Conservation (phyloP, 495 filamentous ascomycete genomes). For the Antarctomyces pellizariae region DNA sequence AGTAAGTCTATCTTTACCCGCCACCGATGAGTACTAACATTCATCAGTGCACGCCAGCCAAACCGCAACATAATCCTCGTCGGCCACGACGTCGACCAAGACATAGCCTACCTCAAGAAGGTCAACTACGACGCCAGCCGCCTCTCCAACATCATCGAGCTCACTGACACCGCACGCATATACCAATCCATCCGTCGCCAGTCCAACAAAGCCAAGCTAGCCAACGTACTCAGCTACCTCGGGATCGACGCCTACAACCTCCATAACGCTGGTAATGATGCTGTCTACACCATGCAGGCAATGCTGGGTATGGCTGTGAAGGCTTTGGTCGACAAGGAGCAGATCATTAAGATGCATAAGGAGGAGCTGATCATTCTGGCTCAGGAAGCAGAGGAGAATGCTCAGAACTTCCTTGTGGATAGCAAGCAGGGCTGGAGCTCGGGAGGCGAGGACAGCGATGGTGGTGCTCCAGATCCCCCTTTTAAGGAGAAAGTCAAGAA, state of each 20-base stretch:
- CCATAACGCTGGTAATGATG: slow-evolving; percentile 94
- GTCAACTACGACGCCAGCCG: slow-evolving; percentile 34
- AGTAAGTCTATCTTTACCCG: too few species aligned
- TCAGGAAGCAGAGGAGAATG: slow-evolving; percentile 12
- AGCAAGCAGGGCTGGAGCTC: slow-evolving; percentile 10
- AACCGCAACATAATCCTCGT: slow-evolving; percentile 49
- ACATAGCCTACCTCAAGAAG: slow-evolving; percentile 38
- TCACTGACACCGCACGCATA: slow-evolving; percentile 45
- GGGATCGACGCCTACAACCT: slow-evolving; percentile 36
- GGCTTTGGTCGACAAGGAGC: slow-evolving; percentile 8
- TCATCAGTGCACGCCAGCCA: slow-evolving; percentile 4
- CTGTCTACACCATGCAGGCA: slow-evolving; percentile 56
- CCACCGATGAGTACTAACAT: not conserved
- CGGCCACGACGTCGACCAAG: slow-evolving; percentile 43
- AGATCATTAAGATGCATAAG: slow-evolving; percentile 5
- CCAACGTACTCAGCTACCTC: slow-evolving; percentile 34
- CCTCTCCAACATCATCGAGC: slow-evolving; percentile 30
- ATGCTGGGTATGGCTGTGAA: slow-evolving; percentile 43
- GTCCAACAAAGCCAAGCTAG: slow-evolving; percentile 27
- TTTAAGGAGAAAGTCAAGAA: too few species aligned
- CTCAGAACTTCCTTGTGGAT: slow-evolving; percentile 1
- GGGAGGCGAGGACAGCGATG: slow-evolving; percentile 9
- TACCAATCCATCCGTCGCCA: slow-evolving; percentile 32
- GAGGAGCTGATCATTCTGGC: slow-evolving; percentile 13
- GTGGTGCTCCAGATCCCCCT: slow-evolving; percentile 5